These are phyloP conservation scores for Rhizopogon vulgaris DNA, from an alignment of 768 basidiomycete species.

Conservation along the genomic window DNA sequence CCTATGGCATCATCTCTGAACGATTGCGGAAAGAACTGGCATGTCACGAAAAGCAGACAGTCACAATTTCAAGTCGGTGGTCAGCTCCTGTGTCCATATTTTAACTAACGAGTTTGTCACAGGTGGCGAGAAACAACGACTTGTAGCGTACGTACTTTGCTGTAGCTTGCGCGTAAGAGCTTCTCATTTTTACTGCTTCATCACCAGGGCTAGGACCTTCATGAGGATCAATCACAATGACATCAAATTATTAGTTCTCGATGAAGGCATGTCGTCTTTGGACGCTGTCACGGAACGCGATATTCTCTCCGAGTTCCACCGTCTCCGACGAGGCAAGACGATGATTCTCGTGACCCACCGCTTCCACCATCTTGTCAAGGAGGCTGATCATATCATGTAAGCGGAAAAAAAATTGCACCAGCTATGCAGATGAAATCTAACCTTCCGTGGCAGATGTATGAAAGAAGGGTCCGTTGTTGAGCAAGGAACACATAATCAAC, in stretches of 20 bases:
- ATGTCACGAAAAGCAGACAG: conserved; percentile 15
- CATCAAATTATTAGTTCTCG: conserved; percentile 44
- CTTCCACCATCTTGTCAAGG: conserved; percentile 41
- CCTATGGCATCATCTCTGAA: conserved; percentile 14
- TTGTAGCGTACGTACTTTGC: conserved; percentile 38
- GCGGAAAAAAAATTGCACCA: conserved; percentile 11
- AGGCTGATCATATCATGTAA: conserved; percentile 49
- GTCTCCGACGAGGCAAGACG: conserved; percentile 40
- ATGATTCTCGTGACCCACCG: conserved; percentile 52
- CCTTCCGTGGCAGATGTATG: conserved; percentile 20
- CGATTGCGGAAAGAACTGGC: conserved; percentile 15
- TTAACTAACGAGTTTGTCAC: neutral
- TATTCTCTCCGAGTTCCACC: conserved; percentile 35
- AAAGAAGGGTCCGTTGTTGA: conserved; percentile 26
- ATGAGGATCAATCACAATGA: conserved; percentile 29
- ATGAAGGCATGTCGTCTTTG: conserved; percentile 54
- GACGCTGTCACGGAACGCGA: conserved; percentile 50
- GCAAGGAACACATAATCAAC: conserved; percentile 22
- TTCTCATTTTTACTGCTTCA: neutral
- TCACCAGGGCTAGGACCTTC: conserved; percentile 38
- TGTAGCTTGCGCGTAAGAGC: neutral
- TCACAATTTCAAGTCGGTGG: conserved; percentile 17
- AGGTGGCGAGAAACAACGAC: conserved; percentile 43
- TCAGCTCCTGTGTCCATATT: conserved; percentile 1
- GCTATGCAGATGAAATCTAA: neutral